Percentiles rank a stretch among this genome's conserved stretches.
Conservation (phyloP, 139 green algal genomes). For the Chlorella ohadii region DNA sequence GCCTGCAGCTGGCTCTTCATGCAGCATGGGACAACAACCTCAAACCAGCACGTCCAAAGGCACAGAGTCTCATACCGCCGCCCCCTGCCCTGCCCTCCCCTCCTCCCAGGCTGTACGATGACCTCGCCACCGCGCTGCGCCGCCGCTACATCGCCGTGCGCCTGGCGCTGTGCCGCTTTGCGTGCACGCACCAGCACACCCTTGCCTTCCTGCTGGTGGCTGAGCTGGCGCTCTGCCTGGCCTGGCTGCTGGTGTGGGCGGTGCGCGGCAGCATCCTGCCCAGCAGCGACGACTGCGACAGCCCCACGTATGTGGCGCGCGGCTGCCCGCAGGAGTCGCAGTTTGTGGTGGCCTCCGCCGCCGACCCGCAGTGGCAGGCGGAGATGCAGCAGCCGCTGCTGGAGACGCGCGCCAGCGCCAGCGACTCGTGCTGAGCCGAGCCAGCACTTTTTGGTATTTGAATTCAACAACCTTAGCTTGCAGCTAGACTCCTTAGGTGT, state of each 20-base stretch:
- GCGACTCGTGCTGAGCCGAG: neutral
- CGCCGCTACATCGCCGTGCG: slow-evolving; percentile 1
- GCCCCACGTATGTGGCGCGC: no score
- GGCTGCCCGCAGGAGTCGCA: neutral
- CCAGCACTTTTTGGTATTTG: neutral
- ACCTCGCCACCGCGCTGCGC: neutral
- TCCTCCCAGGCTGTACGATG: neutral
- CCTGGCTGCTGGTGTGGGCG: slow-evolving; percentile 23
- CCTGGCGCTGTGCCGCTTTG: slow-evolving; percentile 31
- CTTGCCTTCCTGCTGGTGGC: slow-evolving; percentile 16
- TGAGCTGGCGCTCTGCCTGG: slow-evolving; percentile 8
- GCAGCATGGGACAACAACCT: no score
- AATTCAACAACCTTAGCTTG: neutral
- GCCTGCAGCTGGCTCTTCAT: no score
- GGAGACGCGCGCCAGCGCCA: neutral
- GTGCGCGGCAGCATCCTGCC: neutral
- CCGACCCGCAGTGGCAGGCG: slow-evolving; percentile 22
- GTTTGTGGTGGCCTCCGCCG: slow-evolving; percentile 13
- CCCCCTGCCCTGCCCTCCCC: neutral
- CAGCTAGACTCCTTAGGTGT: no score
- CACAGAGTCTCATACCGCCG: neutral
- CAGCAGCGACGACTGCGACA: neutral
- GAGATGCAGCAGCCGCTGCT: slow-evolving; percentile 33
- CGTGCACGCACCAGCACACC: slow-evolving; percentile 20
- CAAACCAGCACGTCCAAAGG: no score